Percentiles rank a stretch among this genome's conserved stretches.
phyloP scores from a whole-genome alignment of 306 rosid species.

The Quillaja saponaria region DNA sequence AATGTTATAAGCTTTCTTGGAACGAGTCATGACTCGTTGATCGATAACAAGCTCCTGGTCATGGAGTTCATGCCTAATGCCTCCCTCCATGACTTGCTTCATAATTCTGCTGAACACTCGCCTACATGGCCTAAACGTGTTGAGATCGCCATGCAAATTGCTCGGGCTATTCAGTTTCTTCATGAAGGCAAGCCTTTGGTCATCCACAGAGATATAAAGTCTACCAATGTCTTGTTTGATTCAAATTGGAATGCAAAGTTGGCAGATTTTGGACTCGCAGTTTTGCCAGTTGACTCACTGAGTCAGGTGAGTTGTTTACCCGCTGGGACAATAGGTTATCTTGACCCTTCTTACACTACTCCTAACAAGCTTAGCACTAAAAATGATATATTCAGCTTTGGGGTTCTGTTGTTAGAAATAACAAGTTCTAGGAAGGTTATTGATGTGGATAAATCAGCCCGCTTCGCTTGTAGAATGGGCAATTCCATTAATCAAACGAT shows the following conservation, averaged over 20 bases:
- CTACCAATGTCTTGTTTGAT: slow-evolving; percentile 56
- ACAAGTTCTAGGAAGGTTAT: slow-evolving; percentile 48
- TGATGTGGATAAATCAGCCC: slow-evolving; percentile 37
- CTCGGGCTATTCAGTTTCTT: slow-evolving; percentile 45
- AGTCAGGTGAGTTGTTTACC: slow-evolving; percentile 33
- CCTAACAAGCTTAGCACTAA: slow-evolving; percentile 53
- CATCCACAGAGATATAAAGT: slow-evolving; percentile 64
- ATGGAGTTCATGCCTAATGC: slow-evolving; percentile 63
- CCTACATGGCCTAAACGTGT: slow-evolving; percentile 48
- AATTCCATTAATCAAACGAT: slow-evolving; percentile 29
- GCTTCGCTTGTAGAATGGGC: slow-evolving; percentile 55
- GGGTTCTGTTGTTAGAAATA: slow-evolving; percentile 59
- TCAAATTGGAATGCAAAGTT: slow-evolving; percentile 44
- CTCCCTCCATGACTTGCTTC: slow-evolving; percentile 54
- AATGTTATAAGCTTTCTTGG: slow-evolving; percentile 46
- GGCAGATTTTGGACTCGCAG: slow-evolving; percentile 70
- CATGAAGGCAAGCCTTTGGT: slow-evolving; percentile 44
- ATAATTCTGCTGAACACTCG: slow-evolving; percentile 12
- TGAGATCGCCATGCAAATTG: slow-evolving; percentile 43
- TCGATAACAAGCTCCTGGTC: slow-evolving; percentile 39
- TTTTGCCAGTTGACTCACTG: slow-evolving; percentile 5
- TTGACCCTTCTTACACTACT: slow-evolving; percentile 54
- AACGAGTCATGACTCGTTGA: slow-evolving; percentile 22
- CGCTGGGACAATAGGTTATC: slow-evolving; percentile 60
- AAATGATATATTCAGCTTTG: slow-evolving; percentile 56